These are phyloP conservation scores for Lactifluus pinguis DNA, from an alignment of 768 basidiomycete species.

Conservation along the genomic window DNA sequence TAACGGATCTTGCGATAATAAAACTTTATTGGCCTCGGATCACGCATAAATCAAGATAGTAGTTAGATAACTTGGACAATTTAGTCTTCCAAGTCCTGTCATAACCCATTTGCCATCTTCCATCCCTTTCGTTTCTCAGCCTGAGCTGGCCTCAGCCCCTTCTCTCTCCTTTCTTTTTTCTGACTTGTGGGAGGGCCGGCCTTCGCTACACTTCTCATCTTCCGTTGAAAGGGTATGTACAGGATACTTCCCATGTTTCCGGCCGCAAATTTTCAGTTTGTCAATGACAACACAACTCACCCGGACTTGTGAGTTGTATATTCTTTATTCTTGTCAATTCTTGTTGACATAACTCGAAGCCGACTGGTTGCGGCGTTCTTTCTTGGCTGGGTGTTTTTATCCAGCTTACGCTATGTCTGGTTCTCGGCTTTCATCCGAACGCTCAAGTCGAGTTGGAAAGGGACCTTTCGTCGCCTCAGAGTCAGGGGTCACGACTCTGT, in stretches of 20 bases:
- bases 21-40: not conserved
- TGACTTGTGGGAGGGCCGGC: not conserved
- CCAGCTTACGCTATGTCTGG: conserved; percentile 25
- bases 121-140: not conserved
- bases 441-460: not conserved
- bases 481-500: not conserved
- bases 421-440: conserved; percentile 21
- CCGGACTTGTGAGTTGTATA: conserved; percentile 12
- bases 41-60: not conserved
- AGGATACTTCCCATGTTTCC: not conserved
- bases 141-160: conserved; percentile 14
- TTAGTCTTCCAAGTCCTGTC: not conserved
- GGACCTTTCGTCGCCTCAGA: not conserved
- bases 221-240: conserved; percentile 5
- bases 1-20: not conserved
- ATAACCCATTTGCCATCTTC: not conserved
- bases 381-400: conserved; percentile 34
- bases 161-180: not conserved
- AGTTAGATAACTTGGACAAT: not conserved
- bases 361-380: conserved; percentile 32
- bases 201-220: not conserved
- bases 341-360: conserved; percentile 20
- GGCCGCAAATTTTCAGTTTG: not conserved
- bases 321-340: not conserved
- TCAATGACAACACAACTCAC: not conserved